These are phyloP conservation scores for Galerina sulciceps DNA, from an alignment of 768 basidiomycete species.

Conservation along the genomic window DNA sequence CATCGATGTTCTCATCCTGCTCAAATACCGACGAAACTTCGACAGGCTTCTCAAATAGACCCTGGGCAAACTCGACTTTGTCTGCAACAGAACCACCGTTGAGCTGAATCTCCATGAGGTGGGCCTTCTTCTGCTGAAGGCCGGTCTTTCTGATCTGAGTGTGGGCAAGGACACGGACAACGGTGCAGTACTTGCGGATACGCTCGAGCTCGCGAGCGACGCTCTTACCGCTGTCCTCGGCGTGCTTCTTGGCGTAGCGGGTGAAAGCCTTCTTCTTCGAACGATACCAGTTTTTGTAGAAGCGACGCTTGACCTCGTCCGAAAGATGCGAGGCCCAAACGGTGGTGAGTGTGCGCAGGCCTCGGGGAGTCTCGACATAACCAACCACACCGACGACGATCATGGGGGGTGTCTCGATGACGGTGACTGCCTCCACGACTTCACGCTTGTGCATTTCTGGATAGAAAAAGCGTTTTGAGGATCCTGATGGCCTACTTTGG, in stretches of 20 bases:
- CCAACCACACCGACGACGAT: constrained; percentile 98
- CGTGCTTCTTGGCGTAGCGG: constrained; percentile 99
- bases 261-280: constrained; percentile 99
- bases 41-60: constrained; percentile 95
- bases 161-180: constrained; percentile 99
- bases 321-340: constrained; percentile 98
- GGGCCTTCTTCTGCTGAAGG: constrained; percentile 98
- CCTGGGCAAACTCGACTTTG: constrained; percentile 96
- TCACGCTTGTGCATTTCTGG: constrained; percentile 99
- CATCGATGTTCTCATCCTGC: constrained; percentile 94
- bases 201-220: constrained; percentile 96
- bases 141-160: constrained; percentile 99
- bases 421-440: constrained; percentile 95
- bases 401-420: constrained; percentile 97
- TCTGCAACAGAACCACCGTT: constrained; percentile 96
- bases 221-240: constrained; percentile 92
- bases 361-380: constrained; percentile 99
- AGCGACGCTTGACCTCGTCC: constrained; percentile 97
- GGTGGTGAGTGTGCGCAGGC: constrained; percentile 97
- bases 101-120: constrained; percentile 99
- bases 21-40: constrained; percentile 88
- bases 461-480: neutral
- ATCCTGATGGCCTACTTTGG: neutral
- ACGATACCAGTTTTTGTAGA: constrained; percentile 99
- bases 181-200: constrained; percentile 99